Conservation (phyloP, 2,329 filamentous ascomycete genomes). For the Fusarium duplospermum region DNA sequence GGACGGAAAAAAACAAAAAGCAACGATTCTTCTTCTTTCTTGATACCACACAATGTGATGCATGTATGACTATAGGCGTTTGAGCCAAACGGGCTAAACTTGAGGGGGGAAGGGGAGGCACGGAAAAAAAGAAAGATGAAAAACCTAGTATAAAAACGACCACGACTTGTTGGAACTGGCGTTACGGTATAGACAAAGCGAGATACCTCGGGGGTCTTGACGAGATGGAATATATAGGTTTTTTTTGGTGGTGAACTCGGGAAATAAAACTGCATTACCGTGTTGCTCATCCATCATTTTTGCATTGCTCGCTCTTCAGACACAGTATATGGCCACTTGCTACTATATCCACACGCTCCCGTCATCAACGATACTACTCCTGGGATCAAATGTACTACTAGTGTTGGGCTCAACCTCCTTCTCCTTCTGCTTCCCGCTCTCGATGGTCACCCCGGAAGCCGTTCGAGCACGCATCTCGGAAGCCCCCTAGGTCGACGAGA, state of each 20-base stretch:
- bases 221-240: neutral
- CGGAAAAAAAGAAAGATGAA: conserved; percentile 3
- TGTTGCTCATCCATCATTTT: conserved; percentile 13
- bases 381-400: neutral
- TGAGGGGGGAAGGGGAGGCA: neutral
- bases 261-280: conserved; percentile 11
- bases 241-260: neutral
- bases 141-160: conserved; percentile 17
- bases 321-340: conserved; percentile 3
- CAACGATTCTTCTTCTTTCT: conserved; percentile 23
- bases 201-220: conserved; percentile 35
- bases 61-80: conserved; percentile 34
- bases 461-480: conserved; percentile 6
- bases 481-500: conserved; percentile 43
- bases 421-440: neutral
- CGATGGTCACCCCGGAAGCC: neutral
- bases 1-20: conserved; percentile 37
- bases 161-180: conserved; percentile 24
- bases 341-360: conserved; percentile 1
- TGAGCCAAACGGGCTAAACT: neutral
- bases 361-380: neutral
- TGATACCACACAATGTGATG: conserved; percentile 45
- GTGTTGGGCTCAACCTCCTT: conserved; percentile 1
- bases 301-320: conserved; percentile 6
- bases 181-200: conserved; percentile 41